A percentile compares a stretch with the other conserved stretches of the same genome.
Evolutionary conservation across 1,139 yeast genomes (phyloP).

Genomic region (Torulaspora globosa): DNA sequence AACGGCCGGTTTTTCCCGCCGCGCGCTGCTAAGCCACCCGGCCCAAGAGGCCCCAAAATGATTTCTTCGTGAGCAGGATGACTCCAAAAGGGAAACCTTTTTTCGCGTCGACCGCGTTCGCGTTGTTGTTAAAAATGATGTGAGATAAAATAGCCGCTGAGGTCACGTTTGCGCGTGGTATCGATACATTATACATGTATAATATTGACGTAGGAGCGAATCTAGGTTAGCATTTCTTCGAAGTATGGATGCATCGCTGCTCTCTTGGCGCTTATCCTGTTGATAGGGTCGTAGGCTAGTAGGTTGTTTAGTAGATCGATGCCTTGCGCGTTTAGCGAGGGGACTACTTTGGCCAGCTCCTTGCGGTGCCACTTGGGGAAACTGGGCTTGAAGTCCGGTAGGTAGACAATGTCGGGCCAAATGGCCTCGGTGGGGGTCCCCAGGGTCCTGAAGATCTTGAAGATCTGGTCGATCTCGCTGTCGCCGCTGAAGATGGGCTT

Average conservation of each 20-base stretch:
- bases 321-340: constrained; percentile 76
- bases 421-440: constrained; percentile 93
- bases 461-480: constrained; percentile 95
- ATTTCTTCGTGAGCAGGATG: too few relatives aligned
- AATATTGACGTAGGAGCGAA: neutral
- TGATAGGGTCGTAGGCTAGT: constrained; percentile 88
- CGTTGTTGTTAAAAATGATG: neutral
- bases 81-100: neutral
- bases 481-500: constrained; percentile 97
- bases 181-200: neutral
- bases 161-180: neutral
- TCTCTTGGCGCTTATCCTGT: constrained; percentile 89
- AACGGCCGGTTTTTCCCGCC: neutral
- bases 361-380: constrained; percentile 93
- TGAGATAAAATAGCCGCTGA: neutral
- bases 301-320: constrained; percentile 75
- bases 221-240: constrained; percentile 44
- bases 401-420: constrained; percentile 94
- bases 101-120: neutral
- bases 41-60: neutral
- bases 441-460: constrained; percentile 83
- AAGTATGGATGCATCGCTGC: constrained; percentile 90
- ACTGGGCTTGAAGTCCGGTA: constrained; percentile 92
- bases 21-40: neutral
- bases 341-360: constrained; percentile 67